These are phyloP conservation scores for Solanum tarijense DNA, from an alignment of 257 asterid genomes.

Conservation along the genomic window DNA sequence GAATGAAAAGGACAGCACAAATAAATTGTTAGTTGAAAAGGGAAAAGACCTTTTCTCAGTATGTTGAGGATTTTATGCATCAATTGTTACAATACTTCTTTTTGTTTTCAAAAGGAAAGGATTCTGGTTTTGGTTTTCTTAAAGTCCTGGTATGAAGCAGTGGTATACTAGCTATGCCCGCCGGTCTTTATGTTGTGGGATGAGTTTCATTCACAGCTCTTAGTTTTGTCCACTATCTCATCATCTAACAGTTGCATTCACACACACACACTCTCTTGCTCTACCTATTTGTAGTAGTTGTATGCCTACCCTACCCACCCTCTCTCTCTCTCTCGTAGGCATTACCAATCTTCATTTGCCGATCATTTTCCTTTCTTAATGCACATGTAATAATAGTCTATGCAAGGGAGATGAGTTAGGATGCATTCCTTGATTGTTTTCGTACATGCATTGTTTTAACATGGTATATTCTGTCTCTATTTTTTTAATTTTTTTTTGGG, in stretches of 20 bases:
- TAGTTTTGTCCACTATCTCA: not conserved
- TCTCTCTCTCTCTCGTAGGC: not conserved
- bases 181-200: not conserved
- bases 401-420: not conserved
- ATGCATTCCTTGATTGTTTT: not conserved
- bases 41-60: not conserved
- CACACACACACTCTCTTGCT: not conserved
- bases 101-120: not conserved
- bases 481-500: not conserved
- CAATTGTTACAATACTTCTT: not conserved
- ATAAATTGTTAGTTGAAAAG: not conserved
- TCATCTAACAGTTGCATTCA: not conserved
- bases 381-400: not conserved
- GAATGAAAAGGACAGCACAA: not conserved
- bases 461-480: not conserved
- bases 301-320: not conserved
- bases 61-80: not conserved
- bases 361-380: not conserved
- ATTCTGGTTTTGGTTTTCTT: not conserved
- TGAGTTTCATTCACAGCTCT: not conserved
- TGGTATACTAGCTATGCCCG: not conserved
- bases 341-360: not conserved
- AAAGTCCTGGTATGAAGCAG: not conserved
- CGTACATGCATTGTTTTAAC: not conserved
- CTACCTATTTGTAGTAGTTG: not conserved